Percentiles rank a stretch among this genome's conserved stretches.
phyloP scores from a whole-genome alignment of 2,329 filamentous ascomycete genomes.

The Monosporascus sp. region DNA sequence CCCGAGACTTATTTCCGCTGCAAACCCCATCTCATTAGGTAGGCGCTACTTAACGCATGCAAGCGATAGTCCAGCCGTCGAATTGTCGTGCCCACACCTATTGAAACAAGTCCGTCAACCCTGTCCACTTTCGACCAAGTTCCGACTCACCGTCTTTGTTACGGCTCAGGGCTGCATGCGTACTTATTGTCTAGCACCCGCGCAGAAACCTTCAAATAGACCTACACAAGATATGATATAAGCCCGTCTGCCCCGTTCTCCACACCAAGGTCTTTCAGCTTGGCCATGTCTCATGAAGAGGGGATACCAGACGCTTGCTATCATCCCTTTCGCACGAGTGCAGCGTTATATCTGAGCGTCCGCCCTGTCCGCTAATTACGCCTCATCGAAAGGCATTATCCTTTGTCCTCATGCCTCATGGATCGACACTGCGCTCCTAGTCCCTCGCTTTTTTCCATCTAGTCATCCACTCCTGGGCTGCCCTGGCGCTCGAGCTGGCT shows the following conservation, averaged over 20 bases:
- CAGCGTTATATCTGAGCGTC: background rate
- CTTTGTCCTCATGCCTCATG: background rate
- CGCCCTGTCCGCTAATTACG: background rate
- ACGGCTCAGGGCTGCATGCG: background rate
- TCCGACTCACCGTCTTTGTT: background rate
- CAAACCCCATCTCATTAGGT: constrained; percentile 1
- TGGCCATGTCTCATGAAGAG: background rate
- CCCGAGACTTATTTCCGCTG: constrained; percentile 2
- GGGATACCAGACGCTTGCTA: background rate
- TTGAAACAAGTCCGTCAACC: background rate
- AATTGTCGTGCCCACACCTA: background rate
- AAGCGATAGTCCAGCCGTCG: background rate
- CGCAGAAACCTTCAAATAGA: background rate
- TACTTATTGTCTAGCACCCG: background rate
- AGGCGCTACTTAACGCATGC: background rate
- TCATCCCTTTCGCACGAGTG: background rate
- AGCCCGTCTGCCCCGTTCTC: background rate
- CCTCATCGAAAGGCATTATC: background rate
- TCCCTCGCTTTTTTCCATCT: background rate
- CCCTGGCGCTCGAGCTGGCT: background rate
- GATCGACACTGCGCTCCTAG: background rate
- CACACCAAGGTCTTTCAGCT: background rate
- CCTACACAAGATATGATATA: background rate
- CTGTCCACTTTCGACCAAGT: background rate
- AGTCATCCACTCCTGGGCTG: background rate